Evolutionary conservation across 2,329 filamentous ascomycete genomes (phyloP).

Genomic region (Paraphoma sp.): DNA sequence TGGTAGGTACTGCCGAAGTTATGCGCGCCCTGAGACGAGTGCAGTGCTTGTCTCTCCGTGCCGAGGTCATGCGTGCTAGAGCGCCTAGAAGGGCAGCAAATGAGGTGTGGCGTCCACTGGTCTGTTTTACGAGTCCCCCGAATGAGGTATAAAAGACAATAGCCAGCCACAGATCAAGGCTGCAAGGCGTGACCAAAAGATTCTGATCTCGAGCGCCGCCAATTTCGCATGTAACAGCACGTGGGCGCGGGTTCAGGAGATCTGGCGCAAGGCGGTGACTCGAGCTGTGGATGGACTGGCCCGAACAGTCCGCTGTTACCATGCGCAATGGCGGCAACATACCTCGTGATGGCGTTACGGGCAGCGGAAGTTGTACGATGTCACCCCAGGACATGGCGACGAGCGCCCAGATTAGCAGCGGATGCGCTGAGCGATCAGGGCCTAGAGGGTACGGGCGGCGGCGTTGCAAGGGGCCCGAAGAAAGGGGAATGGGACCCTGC

Average conservation of each 20-base stretch:
- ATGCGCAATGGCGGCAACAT: constrained; percentile 7
- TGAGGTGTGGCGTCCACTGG: constrained; percentile 7
- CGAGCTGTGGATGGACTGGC: constrained; percentile 16
- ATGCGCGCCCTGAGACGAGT: background rate
- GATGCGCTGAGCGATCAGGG: constrained; percentile 29
- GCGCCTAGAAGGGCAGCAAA: constrained; percentile 3
- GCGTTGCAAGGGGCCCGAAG: constrained; percentile 22
- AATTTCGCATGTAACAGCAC: constrained; percentile 37
- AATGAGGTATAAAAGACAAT: constrained; percentile 20
- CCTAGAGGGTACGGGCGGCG: constrained; percentile 1
- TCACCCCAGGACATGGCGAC: constrained; percentile 22
- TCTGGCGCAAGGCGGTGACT: constrained; percentile 26
- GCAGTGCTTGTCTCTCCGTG: constrained; percentile 4
- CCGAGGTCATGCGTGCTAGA: constrained; percentile 16
- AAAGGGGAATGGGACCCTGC: constrained; percentile 16
- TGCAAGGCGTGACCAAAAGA: constrained; percentile 34
- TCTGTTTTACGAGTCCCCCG: constrained; percentile 1
- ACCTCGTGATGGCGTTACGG: constrained; percentile 34
- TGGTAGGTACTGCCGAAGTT: too few relatives aligned
- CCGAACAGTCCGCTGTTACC: constrained; percentile 19
- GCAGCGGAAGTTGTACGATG: constrained; percentile 28
- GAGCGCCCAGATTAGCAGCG: constrained; percentile 32
- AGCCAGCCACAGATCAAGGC: constrained; percentile 22
- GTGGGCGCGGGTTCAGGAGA: constrained; percentile 25
- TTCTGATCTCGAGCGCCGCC: constrained; percentile 30